phyloP scores from a whole-genome alignment of 1,284 basidiomycete genomes.

The Violaceomyces palustris region DNA sequence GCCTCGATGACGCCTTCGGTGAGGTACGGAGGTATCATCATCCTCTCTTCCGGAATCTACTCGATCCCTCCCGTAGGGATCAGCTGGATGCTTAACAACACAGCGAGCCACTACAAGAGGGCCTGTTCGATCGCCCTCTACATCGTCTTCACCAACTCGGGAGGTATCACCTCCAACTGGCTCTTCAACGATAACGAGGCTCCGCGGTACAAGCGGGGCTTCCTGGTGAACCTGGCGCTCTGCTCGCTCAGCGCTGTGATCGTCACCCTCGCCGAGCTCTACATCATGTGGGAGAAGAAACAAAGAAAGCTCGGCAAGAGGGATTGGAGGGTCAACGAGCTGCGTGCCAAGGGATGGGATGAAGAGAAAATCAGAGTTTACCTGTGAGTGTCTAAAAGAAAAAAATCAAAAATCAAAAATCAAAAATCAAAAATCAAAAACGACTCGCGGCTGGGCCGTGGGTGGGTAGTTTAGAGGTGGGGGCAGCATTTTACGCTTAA shows the following conservation, averaged over 20 bases:
- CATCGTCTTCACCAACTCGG: slow-evolving; percentile 40
- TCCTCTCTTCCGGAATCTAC: slow-evolving; percentile 34
- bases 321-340: slow-evolving; percentile 24
- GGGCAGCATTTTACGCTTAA: no score
- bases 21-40: slow-evolving; percentile 40
- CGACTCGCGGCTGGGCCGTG: no score
- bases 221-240: slow-evolving; percentile 35
- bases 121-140: slow-evolving; percentile 28
- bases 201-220: slow-evolving; percentile 26
- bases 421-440: no score
- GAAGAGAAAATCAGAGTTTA: slow-evolving; percentile 33
- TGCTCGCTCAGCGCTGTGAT: slow-evolving; percentile 15
- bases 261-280: slow-evolving; percentile 26
- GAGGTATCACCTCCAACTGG: slow-evolving; percentile 38
- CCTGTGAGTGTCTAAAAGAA: no score
- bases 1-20: slow-evolving; percentile 8
- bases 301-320: slow-evolving; percentile 28
- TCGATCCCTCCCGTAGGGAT: slow-evolving; percentile 27
- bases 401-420: no score
- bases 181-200: slow-evolving; percentile 31
- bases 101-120: slow-evolving; percentile 35
- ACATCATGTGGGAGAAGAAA: slow-evolving; percentile 30
- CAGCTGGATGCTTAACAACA: slow-evolving; percentile 35
- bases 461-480: no score
- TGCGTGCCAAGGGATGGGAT: slow-evolving; percentile 20